Base-by-base conservation (phyloP, 495 filamentous ascomycete genomes). In the Penicillium nucicola region DNA sequence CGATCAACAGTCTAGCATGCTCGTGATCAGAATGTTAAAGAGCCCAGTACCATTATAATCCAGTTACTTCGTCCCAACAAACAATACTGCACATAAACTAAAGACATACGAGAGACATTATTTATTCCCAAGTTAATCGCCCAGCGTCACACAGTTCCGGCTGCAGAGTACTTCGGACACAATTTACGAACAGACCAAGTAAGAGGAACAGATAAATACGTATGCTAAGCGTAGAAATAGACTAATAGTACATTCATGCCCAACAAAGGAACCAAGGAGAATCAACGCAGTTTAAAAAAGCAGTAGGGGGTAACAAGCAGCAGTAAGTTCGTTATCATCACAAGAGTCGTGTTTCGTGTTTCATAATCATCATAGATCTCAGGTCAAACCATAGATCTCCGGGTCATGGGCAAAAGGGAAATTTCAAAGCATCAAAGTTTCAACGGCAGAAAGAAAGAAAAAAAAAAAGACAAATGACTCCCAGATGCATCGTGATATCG, bases 321-420 rank as follows among this genome's bases (percentile, higher is more conserved):
- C 22, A 28, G 25, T 28, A 28, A 28, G 25, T 28, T 28, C 25
- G 7, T 28, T 9, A 48, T 48, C 46, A 41, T 48, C 46, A 48
- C 40, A 19, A 18, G n/a, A 9, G 22, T 40, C 37, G 37, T 40
- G 36, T 28, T 19, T 51, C 41, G 23, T 61, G 52, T 39, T 46
- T 64, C 64, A 25, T 66, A 49, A 55, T 42, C 46, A 47, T 67
- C 62, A 51, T 64, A 42, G 48, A 53, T 63, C 50, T 53, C 61
- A 45, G 50, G 49, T 57, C 59, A 55, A 42, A 49, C 40, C 39
- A 56, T 32, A 54, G 45, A 28, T 28, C 25, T 28, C 25, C 25
- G 7, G 25, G 39, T 34, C 41, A 48, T 37, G 45, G 46, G 8
- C 46, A 33, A 41, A 8, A 32, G 22, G 31, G 9, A 23, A 31